Evolutionary conservation across 768 basidiomycete species (phyloP), one percentile per base, ranked within the genome.

Genomic region (Leucocoprinus sp.): DNA sequence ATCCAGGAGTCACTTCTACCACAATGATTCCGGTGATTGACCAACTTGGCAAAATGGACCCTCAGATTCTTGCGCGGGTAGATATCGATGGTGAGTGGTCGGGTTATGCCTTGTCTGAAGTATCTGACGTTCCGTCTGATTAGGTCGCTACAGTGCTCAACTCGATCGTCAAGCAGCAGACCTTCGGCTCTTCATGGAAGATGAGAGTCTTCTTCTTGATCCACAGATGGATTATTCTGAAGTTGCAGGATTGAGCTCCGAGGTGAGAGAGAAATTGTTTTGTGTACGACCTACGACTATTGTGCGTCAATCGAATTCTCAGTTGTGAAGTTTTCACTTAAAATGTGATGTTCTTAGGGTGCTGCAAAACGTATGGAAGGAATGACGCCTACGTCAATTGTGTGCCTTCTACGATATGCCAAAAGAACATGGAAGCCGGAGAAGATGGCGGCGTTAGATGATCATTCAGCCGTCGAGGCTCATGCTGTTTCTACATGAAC

Each of bases 321-420:
- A n/a, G 1, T 28, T 26, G 34, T 1, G 4, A 38, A 28, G 7
- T 12, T 21, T 19, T 33, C 11, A 51, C 24, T 37, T 11, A 51
- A 23, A 12, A 22, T 29, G 17, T 33, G n/a, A 26, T 35, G 27
- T 23, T 52, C 8, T 6, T 45, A 92, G 90, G 91, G 91, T n/a
- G 84, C 85, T 3, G 92, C 86, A 12, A 92, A 91, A 60, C 70
- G 91, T 21, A 91, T 93, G 79, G 91, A 93, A 58, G 92, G 92
- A 6, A 88, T 93, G 76, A 95, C 92, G 2, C 91, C 91, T 2
- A 73, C 81, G 0, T 77, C 79, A 0, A 65, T 85, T n/a, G 69
- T 90, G 9, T 69, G 70, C 31, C 59, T 93, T 19, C 65, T 93
- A 51, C 76, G 73, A 54, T 72, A 87, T 57, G 80, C 85, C 5